Evolutionary conservation across 148 eudicot genomes (phyloP).

Genomic region (Amaranthus cruentus): DNA sequence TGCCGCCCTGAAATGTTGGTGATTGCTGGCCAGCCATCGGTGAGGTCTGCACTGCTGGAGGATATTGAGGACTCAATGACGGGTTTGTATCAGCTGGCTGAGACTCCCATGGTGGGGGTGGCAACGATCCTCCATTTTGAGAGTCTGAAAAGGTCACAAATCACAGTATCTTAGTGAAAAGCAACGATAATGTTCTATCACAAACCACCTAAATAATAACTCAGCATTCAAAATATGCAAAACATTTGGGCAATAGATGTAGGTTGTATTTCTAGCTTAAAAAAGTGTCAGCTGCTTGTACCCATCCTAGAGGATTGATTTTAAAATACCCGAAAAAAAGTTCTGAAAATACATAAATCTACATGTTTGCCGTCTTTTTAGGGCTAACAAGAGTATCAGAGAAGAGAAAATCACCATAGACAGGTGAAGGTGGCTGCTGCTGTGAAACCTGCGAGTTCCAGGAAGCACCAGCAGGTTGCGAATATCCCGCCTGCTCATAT

Average conservation of each 20-base stretch:
- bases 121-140: constrained; percentile 50
- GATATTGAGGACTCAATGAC: constrained; percentile 37
- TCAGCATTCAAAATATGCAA: background rate
- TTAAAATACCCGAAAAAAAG: background rate
- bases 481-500: constrained; percentile 48
- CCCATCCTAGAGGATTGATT: background rate
- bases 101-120: constrained; percentile 98
- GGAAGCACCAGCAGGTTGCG: constrained; percentile 44
- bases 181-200: background rate
- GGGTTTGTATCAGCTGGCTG: constrained; percentile 44
- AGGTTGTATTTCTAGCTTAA: background rate
- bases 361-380: background rate
- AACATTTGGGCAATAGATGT: background rate
- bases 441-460: constrained; percentile 68
- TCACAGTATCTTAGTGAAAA: constrained; percentile 7
- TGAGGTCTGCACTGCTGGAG: constrained; percentile 39
- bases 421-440: constrained; percentile 62
- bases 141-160: constrained; percentile 38
- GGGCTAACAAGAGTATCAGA: constrained; percentile 7
- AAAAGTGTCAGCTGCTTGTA: constrained; percentile 1
- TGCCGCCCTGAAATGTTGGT: constrained; percentile 43
- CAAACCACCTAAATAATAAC: background rate
- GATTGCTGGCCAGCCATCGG: constrained; percentile 10
- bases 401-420: constrained; percentile 48
- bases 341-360: too few relatives aligned